Evolutionary conservation across 2,329 filamentous ascomycete genomes (phyloP).

Genomic region (Colletotrichum tofieldiae): DNA sequence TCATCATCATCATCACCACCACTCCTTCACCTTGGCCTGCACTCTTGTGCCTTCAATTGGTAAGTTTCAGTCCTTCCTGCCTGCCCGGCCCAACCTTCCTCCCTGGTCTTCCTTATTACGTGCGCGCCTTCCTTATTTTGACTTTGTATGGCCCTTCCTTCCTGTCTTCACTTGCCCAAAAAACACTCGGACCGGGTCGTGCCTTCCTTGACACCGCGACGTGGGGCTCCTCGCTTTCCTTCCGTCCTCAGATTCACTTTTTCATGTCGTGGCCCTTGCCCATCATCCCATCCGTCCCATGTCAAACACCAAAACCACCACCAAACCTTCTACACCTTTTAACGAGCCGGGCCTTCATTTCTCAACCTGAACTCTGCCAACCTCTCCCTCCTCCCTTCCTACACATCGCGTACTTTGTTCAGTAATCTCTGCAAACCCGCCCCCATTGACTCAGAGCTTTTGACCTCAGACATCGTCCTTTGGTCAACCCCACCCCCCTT

Average conservation of each 20-base stretch:
- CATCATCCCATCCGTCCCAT: background rate
- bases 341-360: background rate
- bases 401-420: background rate
- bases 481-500: background rate
- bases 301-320: conserved; percentile 2
- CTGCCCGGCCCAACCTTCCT: background rate
- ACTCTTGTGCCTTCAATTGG: background rate
- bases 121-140: conserved; percentile 2
- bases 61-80: background rate
- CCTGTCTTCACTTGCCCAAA: background rate
- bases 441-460: conserved; percentile 4
- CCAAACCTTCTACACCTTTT: background rate
- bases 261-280: background rate
- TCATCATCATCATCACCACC: background rate
- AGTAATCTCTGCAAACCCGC: background rate
- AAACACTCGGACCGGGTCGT: background rate
- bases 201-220: conserved; percentile 4
- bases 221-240: conserved; percentile 6
- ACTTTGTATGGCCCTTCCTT: conserved; percentile 5
- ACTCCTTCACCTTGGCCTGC: background rate
- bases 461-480: background rate
- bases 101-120: background rate
- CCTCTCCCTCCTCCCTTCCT: conserved; percentile 4
- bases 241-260: background rate
- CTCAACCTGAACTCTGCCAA: background rate